phyloP scores from a whole-genome alignment of 495 filamentous ascomycete genomes.

The Hypoxylon crocopeplum region DNA sequence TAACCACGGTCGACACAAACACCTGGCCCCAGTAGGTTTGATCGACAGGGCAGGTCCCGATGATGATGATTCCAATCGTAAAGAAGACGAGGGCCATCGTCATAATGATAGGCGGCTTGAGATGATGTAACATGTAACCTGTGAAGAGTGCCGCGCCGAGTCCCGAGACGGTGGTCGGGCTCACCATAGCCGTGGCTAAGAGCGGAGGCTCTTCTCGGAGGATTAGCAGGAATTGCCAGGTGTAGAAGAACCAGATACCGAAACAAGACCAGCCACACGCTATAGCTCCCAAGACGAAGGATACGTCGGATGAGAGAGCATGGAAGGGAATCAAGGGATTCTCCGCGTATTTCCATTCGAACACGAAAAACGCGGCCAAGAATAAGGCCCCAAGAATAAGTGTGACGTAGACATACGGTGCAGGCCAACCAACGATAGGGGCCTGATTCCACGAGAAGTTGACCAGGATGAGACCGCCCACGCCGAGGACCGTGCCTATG shows the following conservation, averaged over 20 bases:
- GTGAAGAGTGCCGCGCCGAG: constrained; percentile 57
- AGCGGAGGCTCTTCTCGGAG: constrained; percentile 54
- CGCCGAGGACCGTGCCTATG: constrained; percentile 56
- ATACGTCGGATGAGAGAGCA: constrained; percentile 56
- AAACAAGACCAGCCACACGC: constrained; percentile 67
- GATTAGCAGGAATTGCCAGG: constrained; percentile 59
- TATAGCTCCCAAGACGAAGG: constrained; percentile 62
- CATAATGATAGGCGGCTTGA: constrained; percentile 56
- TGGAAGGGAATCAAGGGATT: constrained; percentile 63
- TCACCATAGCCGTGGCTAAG: constrained; percentile 53
- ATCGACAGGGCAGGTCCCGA: constrained; percentile 56
- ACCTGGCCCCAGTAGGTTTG: constrained; percentile 54
- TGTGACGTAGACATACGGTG: constrained; percentile 59
- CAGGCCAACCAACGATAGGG: constrained; percentile 62
- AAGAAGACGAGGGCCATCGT: constrained; percentile 57
- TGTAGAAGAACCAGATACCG: constrained; percentile 67
- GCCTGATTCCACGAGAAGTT: constrained; percentile 70
- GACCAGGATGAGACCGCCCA: constrained; percentile 63
- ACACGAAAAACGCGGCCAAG: constrained; percentile 56
- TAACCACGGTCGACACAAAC: constrained; percentile 56
- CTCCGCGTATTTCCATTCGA: constrained; percentile 51
- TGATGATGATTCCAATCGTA: constrained; percentile 50
- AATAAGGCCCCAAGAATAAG: constrained; percentile 63
- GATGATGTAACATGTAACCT: constrained; percentile 50
- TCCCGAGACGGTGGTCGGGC: constrained; percentile 54